Percentiles rank a stretch among this genome's conserved stretches.
phyloP scores from a whole-genome alignment of 768 basidiomycete genomes.

The Trametes meyenii region DNA sequence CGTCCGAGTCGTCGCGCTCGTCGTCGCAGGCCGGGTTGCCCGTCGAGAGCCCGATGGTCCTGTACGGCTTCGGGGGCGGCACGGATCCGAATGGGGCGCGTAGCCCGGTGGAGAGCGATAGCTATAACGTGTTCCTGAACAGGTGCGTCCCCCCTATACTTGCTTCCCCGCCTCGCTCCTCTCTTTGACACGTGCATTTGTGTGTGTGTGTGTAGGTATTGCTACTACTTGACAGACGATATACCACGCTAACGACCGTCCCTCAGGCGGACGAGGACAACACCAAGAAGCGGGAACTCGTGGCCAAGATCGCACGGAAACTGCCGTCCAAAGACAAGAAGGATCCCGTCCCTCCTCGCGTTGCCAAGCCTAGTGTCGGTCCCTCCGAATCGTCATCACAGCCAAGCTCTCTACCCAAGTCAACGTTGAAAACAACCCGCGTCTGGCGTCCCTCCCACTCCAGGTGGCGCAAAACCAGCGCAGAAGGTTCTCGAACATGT shows the following conservation, averaged over 20 bases:
- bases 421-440: conserved; percentile 19
- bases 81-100: conserved; percentile 17
- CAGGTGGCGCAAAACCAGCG: conserved; percentile 7
- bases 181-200: background rate
- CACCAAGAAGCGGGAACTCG: conserved; percentile 71
- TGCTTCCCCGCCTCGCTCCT: background rate
- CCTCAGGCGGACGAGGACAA: conserved; percentile 62
- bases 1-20: conserved; percentile 48
- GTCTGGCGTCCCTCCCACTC: conserved; percentile 6
- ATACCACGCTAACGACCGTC: background rate
- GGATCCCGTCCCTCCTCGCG: conserved; percentile 34
- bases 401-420: conserved; percentile 15
- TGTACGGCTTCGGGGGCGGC: conserved; percentile 6
- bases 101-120: conserved; percentile 29
- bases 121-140: conserved; percentile 65
- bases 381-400: conserved; percentile 24
- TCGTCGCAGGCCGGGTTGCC: conserved; percentile 44
- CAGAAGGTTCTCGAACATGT: conserved; percentile 26
- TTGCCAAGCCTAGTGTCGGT: conserved; percentile 33
- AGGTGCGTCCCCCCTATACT: conserved; percentile 46
- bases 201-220: conserved; percentile 58
- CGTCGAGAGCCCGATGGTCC: conserved; percentile 34
- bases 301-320: conserved; percentile 57
- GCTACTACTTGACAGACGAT: conserved; percentile 62
- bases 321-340: conserved; percentile 57